Conservation (phyloP, 2,329 filamentous ascomycete species). For the Sodiomyces alkalinus region DNA sequence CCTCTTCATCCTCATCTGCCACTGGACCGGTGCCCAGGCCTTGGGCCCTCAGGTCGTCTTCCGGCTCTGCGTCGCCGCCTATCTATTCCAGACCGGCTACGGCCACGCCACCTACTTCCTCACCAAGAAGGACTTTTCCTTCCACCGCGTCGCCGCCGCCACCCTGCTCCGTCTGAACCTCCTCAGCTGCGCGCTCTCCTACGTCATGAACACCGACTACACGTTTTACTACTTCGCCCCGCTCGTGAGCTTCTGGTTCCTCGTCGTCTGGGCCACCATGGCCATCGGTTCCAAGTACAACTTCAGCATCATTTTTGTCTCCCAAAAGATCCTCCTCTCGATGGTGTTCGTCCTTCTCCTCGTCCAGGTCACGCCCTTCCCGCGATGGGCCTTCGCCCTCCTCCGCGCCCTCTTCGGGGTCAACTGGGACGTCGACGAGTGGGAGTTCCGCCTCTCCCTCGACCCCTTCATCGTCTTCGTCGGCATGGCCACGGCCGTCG, state of each 20-base stretch:
- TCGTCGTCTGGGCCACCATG: slow-evolving; percentile 37
- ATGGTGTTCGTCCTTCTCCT: slow-evolving; percentile 18
- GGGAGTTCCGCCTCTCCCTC: slow-evolving; percentile 32
- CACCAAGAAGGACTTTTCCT: slow-evolving; percentile 37
- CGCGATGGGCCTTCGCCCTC: slow-evolving; percentile 11
- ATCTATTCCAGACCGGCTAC: slow-evolving; percentile 46
- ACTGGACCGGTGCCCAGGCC: slow-evolving; percentile 35
- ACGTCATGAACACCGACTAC: slow-evolving; percentile 37
- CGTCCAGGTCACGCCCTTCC: slow-evolving; percentile 16
- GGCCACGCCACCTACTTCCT: slow-evolving; percentile 45
- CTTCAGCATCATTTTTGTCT: slow-evolving; percentile 21
- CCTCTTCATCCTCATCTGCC: slow-evolving; percentile 32
- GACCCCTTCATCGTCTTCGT: slow-evolving; percentile 40
- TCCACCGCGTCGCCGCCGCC: slow-evolving; percentile 27
- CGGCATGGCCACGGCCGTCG: slow-evolving; percentile 33
- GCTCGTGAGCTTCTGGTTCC: slow-evolving; percentile 45
- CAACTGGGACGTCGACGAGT: slow-evolving; percentile 29
- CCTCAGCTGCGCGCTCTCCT: slow-evolving; percentile 34
- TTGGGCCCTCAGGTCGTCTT: slow-evolving; percentile 38
- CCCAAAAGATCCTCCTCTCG: slow-evolving; percentile 31
- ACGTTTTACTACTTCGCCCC: slow-evolving; percentile 41
- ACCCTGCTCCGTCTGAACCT: slow-evolving; percentile 38
- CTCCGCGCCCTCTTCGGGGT: slow-evolving; percentile 27
- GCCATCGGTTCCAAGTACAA: slow-evolving; percentile 26
- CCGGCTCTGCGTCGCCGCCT: slow-evolving; percentile 36